phyloP scores from a whole-genome alignment of 164 flowering plant genomes.

The Piper longum region DNA sequence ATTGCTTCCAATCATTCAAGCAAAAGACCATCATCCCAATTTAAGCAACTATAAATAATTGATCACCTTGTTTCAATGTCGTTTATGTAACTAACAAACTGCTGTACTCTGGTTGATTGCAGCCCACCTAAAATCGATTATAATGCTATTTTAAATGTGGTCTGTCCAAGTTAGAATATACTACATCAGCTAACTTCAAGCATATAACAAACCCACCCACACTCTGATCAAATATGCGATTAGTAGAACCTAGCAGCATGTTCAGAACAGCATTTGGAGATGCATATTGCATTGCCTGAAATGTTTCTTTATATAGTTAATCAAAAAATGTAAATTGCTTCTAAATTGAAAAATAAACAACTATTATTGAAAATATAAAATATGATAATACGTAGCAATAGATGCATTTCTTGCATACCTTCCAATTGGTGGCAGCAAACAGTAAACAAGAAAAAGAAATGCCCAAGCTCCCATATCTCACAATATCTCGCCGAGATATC shows the following conservation, averaged over 20 bases:
- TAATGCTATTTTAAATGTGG: not conserved
- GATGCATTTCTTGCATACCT: slow-evolving; percentile 32
- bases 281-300: slow-evolving; percentile 95
- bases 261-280: slow-evolving; percentile 86
- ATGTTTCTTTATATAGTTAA: slow-evolving; percentile 2
- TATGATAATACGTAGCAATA: no score
- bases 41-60: not conserved
- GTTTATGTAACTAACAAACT: slow-evolving; percentile 68
- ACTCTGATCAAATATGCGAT: slow-evolving; percentile 32
- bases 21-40: not conserved
- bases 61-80: slow-evolving; percentile 61
- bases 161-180: no score
- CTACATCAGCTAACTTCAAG: not conserved
- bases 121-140: slow-evolving; percentile 30
- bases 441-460: slow-evolving; percentile 57
- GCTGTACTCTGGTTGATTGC: slow-evolving; percentile 41
- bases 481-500: slow-evolving; percentile 70
- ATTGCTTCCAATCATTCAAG: not conserved
- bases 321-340: not conserved
- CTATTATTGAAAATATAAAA: no score
- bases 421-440: slow-evolving; percentile 54
- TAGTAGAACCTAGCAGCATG: slow-evolving; percentile 43
- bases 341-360: no score
- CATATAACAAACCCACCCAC: slow-evolving; percentile 47
- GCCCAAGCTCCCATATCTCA: slow-evolving; percentile 88